Evolutionary conservation across 306 rosid genomes (phyloP).

Genomic region (Corylus americana): DNA sequence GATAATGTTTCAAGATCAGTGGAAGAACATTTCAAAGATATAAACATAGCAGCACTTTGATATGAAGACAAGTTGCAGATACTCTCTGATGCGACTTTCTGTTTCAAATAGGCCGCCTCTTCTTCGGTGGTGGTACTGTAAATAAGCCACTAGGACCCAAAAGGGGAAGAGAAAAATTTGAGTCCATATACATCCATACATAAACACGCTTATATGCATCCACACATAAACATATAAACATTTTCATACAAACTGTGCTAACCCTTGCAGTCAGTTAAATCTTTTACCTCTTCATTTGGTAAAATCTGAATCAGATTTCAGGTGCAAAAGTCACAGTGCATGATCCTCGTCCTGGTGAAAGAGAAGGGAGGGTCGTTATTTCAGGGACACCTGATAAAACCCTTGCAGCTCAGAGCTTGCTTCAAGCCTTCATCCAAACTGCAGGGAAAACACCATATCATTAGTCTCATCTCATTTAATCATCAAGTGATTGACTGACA

Average conservation of each 20-base stretch:
- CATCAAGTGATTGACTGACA: neutral
- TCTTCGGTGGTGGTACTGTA: neutral
- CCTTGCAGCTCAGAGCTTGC: slow-evolving; percentile 64
- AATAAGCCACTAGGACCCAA: neutral
- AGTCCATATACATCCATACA: neutral
- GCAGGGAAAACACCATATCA: slow-evolving; percentile 20
- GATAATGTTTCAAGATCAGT: neutral
- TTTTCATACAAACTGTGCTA: neutral
- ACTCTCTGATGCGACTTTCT: neutral
- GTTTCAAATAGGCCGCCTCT: neutral
- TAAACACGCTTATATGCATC: neutral
- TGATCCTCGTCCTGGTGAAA: slow-evolving; percentile 52
- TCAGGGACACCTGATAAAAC: slow-evolving; percentile 76
- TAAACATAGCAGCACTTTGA: neutral
- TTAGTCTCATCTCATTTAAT: neutral
- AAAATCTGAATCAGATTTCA: slow-evolving; percentile 56
- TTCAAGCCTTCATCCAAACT: slow-evolving; percentile 64
- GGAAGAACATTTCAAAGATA: neutral
- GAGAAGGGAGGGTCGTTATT: slow-evolving; percentile 59
- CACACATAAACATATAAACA: neutral
- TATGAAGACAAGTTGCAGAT: neutral
- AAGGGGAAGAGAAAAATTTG: neutral
- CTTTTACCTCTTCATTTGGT: neutral
- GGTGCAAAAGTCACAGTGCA: slow-evolving; percentile 60
- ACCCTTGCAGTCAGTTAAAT: neutral